Evolutionary conservation across 208 protist species (phyloP).

Genomic region (Crithidia sp.): DNA sequence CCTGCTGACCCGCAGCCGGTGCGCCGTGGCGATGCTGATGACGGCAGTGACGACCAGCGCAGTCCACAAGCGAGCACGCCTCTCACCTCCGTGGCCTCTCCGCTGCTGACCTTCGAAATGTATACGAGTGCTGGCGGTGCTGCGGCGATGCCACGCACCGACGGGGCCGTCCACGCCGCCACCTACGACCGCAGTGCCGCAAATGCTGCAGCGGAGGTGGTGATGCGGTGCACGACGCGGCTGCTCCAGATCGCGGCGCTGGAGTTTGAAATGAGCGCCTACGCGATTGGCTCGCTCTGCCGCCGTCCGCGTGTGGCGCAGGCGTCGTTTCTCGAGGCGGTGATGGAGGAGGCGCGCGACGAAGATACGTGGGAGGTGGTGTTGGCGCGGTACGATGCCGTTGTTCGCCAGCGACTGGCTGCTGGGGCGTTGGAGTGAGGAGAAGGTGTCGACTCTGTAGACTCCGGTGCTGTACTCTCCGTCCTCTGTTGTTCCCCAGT

Average conservation of each 20-base stretch:
- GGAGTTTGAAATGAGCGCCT: constrained; percentile 46
- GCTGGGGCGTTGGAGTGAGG: background rate
- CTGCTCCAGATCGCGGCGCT: constrained; percentile 62
- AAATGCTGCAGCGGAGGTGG: constrained; percentile 45
- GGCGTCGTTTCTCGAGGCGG: constrained; percentile 55
- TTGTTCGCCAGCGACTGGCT: constrained; percentile 26
- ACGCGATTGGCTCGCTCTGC: constrained; percentile 55
- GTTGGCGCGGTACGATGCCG: constrained; percentile 28
- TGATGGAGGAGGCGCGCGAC: constrained; percentile 51
- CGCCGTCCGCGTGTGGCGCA: constrained; percentile 45
- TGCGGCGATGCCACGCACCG: background rate
- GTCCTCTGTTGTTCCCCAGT: no score
- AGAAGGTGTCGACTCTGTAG: background rate
- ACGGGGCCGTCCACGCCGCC: background rate
- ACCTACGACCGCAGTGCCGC: constrained; percentile 36
- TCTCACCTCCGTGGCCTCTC: background rate
- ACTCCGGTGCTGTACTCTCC: background rate
- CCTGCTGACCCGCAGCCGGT: no score
- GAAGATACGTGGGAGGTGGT: constrained; percentile 45
- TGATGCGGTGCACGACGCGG: constrained; percentile 54
- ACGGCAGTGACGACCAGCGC: background rate
- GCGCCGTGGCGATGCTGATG: background rate
- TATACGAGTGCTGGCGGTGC: background rate
- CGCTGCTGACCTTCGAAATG: background rate
- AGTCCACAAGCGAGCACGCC: background rate